Base-by-base conservation (phyloP, 2,329 filamentous ascomycete genomes). In the Sphaceloma murrayae region DNA sequence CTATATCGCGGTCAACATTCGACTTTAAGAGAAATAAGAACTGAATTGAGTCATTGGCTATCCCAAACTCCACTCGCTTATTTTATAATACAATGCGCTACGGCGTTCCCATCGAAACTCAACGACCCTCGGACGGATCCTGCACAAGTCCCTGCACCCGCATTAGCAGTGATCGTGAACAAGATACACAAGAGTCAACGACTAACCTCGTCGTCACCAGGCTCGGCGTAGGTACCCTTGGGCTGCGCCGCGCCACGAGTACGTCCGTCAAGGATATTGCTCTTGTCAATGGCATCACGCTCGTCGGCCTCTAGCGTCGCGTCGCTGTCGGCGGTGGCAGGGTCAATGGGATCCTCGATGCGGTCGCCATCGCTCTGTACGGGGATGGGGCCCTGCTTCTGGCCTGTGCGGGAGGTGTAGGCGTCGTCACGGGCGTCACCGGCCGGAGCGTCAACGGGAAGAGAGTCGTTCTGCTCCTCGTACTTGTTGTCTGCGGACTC, bases 201-300 rank as follows among this genome's bases (percentile, higher is more conserved):
- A 34, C 45, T 32, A 26, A 49, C 64, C 57, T 72, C 70, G 45
- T 72, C 68, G 51, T 73, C 70, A 21, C 67, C 66, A n/a, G 69
- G 70, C 62, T 74, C 70, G 1, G 54, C 50, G 51, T 73, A 73
- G 0, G 61, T 59, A 13, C 69, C 68, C 26, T 57, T 49, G 30
- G 58, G 26, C 59, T 69, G 69, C 0, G 65, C 54, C 0, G 67
- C 69, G 45, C 69, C 68, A 13, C 70, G 62, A 5, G 69, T 72
- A 21, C 68, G 66, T 18, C 56, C 58, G 3, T 65, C 59, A 4
- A 73, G 52, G 29, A 73, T 70, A 49, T 73, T 73, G 44, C 48
- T 54, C 49, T 62, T 46, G 43, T 73, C 64, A 32, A 73, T 72
- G 2, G 69, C 69, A 2, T 70, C 67, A 2, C 56, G 56, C 16